Evolutionary conservation across 257 asterid species (phyloP).

Genomic region (Lycium ferocissimum): DNA sequence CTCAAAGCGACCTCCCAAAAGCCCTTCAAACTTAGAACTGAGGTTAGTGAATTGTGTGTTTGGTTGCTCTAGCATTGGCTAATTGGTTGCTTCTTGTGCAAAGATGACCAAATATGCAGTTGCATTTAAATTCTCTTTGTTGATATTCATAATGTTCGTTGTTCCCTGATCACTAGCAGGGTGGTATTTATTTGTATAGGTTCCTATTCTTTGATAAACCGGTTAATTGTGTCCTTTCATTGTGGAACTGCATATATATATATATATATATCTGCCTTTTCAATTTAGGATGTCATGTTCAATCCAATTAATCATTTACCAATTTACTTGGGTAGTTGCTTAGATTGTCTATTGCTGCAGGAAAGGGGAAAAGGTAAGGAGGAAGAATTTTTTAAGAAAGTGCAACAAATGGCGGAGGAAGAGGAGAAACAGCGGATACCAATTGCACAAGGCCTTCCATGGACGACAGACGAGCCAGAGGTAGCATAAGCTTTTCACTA

Average conservation of each 20-base stretch:
- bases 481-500: slow-evolving; percentile 45
- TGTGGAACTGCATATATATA: not conserved
- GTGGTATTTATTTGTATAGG: not conserved
- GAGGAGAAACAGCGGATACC: slow-evolving; percentile 86
- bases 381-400: slow-evolving; percentile 77
- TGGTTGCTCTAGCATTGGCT: not conserved
- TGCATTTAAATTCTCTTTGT: not conserved
- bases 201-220: not conserved
- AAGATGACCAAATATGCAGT: not conserved
- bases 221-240: slow-evolving; percentile 6
- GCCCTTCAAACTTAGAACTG: slow-evolving; percentile 85
- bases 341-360: slow-evolving; percentile 46
- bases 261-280: not conserved
- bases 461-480: slow-evolving; percentile 99
- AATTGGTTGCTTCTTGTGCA: slow-evolving; percentile 23
- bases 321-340: slow-evolving; percentile 10
- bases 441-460: slow-evolving; percentile 95
- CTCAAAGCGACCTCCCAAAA: slow-evolving; percentile 62
- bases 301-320: not conserved
- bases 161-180: not conserved
- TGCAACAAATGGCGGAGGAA: slow-evolving; percentile 74
- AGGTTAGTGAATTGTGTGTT: slow-evolving; percentile 52
- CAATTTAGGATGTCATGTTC: not conserved
- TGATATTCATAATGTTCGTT: not conserved
- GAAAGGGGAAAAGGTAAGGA: slow-evolving; percentile 88